Conservation (phyloP, 2,329 filamentous ascomycete genomes). For the Alternaria hordeiaustralica region DNA sequence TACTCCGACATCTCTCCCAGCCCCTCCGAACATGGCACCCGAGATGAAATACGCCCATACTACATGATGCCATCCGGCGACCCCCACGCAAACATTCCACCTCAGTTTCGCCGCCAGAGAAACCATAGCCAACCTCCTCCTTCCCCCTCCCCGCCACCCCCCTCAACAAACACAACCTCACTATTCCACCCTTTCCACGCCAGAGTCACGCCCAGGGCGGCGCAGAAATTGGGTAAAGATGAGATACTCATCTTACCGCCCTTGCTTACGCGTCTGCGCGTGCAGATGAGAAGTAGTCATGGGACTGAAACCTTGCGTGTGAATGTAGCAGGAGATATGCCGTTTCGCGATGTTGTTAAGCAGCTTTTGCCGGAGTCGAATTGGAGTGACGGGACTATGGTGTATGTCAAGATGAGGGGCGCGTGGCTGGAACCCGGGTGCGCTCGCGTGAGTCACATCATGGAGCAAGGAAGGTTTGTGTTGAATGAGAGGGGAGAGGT, state of each 20-base stretch:
- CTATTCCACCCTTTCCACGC: background rate
- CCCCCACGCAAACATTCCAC: background rate
- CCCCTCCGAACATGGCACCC: background rate
- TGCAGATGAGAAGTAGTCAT: conserved; percentile 1
- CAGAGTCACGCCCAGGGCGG: background rate
- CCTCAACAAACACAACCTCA: background rate
- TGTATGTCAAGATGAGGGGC: conserved; percentile 13
- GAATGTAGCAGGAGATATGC: conserved; percentile 17
- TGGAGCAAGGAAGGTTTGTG: conserved; percentile 1
- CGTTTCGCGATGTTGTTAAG: conserved; percentile 14
- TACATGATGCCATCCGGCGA: background rate
- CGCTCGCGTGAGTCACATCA: conserved; percentile 8
- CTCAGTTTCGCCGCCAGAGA: fast-evolving
- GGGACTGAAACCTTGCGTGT: background rate
- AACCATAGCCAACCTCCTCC: background rate
- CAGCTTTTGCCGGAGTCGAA: conserved; percentile 11
- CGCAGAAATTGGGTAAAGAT: background rate
- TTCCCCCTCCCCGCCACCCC: background rate
- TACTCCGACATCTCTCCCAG: background rate
- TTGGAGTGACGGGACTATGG: background rate
- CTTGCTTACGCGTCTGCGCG: conserved; percentile 3
- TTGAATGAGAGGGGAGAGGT: conserved; percentile 10
- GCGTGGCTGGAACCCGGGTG: conserved; percentile 15
- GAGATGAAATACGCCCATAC: background rate
- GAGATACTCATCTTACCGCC: conserved; percentile 14